Conservation (phyloP, 805 yeast species). For the Candida jianshihensis region DNA sequence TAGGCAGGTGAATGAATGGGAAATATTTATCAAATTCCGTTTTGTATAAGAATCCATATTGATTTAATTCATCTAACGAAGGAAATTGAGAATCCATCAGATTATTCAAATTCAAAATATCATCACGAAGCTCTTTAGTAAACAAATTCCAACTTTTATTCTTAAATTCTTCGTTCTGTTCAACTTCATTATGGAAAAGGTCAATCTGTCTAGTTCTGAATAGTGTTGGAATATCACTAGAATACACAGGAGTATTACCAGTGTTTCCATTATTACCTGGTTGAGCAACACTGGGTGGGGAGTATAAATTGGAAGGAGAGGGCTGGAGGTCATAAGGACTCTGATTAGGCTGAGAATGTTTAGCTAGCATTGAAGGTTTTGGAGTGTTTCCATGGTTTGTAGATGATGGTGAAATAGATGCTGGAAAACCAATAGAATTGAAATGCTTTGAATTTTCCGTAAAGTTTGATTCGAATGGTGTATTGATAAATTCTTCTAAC, state of each 20-base stretch:
- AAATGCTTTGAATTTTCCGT: constrained; percentile 34
- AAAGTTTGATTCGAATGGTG: constrained; percentile 57
- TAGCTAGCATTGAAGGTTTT: no score
- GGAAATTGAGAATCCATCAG: constrained; percentile 62
- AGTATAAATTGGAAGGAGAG: neutral
- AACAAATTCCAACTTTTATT: constrained; percentile 29
- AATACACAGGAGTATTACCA: neutral
- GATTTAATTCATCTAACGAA: constrained; percentile 65
- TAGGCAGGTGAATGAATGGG: constrained; percentile 77
- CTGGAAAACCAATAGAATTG: constrained; percentile 51
- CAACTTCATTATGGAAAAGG: constrained; percentile 42
- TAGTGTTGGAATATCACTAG: constrained; percentile 46
- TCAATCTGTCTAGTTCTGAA: constrained; percentile 64
- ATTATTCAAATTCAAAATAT: constrained; percentile 48
- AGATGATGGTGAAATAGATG: constrained; percentile 16
- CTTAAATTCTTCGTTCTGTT: constrained; percentile 12
- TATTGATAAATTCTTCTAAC: constrained; percentile 63
- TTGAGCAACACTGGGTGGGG: no score
- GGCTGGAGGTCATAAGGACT: no score
- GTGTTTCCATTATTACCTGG: no score
- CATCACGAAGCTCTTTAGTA: constrained; percentile 43
- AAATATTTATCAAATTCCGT: constrained; percentile 75
- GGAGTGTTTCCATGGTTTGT: constrained; percentile 6
- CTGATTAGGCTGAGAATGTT: no score
- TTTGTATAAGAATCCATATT: constrained; percentile 67